Evolutionary conservation across 768 basidiomycete genomes (phyloP), one percentile per base, ranked within the genome.

Genomic region (Pleurotus ostreatus): DNA sequence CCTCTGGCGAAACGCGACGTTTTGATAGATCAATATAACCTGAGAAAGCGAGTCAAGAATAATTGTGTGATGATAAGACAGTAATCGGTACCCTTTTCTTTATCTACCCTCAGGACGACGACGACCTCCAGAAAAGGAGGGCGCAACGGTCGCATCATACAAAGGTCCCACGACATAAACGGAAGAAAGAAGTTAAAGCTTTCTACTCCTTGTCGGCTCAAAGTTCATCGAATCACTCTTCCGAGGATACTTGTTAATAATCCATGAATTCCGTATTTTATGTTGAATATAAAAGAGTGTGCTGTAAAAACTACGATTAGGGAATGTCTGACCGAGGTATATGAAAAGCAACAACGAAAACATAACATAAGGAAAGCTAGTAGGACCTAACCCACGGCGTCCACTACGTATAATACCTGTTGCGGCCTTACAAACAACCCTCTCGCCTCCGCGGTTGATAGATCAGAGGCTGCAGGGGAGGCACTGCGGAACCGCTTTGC

Each of bases 11-110:
- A 3, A 99, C 97, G 62, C 96, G 89, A 59, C 97, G 86, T 78
- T 99, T 99, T 48, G 95, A 98, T 22, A 98, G 80, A 81, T 99
- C 97, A 68, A 99, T 99, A 74, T 99, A 98, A 8, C 96, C 94
- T 96, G 61, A 37, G 30, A 54, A 49, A 51, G n/a, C 37, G 13
- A 38, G 30, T 56, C 30, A 55, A 13, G 34, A 18, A 40, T 46
- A 38, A 18, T 49, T 34, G 12, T n/a, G 22, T 41, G 8, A 47
- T 18, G 39, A 55, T 26, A 23, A 16, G 40, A 53, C 41, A 46
- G 41, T 18, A 2, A 34, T 68, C 80, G 7, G 57, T 51, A 92
- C 94, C 96, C 77, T 99, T 99, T 74, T 98, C 97, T 71, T 97
- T 97, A 80, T 99, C 97, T 22, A 99, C 96, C 61, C 97, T 81